Evolutionary conservation across 495 filamentous ascomycete genomes (phyloP), one percentile per base, ranked within the genome.

Genomic region (Hyaloscypha variabilis): DNA sequence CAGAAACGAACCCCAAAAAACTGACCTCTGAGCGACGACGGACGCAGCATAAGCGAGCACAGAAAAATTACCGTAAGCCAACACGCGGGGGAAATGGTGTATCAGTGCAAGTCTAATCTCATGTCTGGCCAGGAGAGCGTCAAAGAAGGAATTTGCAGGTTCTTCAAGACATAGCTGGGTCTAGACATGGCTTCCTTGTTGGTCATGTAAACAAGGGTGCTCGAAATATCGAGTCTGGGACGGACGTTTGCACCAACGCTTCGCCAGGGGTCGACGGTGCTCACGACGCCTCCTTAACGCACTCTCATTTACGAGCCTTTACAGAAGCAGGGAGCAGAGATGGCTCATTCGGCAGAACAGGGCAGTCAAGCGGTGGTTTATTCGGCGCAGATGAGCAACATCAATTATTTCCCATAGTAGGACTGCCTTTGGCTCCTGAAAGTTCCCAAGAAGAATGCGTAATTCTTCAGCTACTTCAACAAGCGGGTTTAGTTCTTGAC

Each of bases 51-150:
- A 52, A 39, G 46, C 51, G 23, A 55, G 60, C 60, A 14, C 60
- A 63, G 46, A 63, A 63, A 54, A 63, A 19, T 23, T 63, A 63
- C 29, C 60, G 60, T 63, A 54, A 63, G 60, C 51, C 8, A 23
- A 42, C 3, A 8, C 8, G 14, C 6, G 6, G 5, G 10, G 8
- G 23, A 34, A 34, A 34, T 34, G 21, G 36, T 24, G 14, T 24
- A 8, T 25, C 13, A 5, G 13, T 63, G 46, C 26, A 31, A 29
- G 5, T 13, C 60, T 53, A 52, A 56, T 39, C 23, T 34, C 13
- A 49, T 42, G 36, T 60, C 13, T 60, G 30, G 30, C 11, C 58
- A 60, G 58, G 58, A 26, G 58, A 60, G n/a, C 58, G 58, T 24
- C 58, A 46, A 60, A 60, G 30, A 26, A 60, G 31, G n/a, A 19